Base-by-base conservation (phyloP, 129 eudicot species). In the Smallanthus sonchifolius region DNA sequence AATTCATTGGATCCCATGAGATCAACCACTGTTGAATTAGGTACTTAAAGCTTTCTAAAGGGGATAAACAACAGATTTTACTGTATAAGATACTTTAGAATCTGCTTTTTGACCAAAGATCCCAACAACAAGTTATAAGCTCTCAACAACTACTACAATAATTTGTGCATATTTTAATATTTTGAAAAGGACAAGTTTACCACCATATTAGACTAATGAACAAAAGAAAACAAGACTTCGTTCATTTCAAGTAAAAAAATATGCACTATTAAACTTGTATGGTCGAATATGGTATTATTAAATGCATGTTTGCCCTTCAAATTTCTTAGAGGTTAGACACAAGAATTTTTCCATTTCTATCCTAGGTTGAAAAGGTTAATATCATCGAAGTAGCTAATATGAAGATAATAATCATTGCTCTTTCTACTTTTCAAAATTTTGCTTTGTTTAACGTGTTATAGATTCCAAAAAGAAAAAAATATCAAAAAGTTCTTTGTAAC, bases 111-210 rank as follows among this genome's bases (percentile, higher is more conserved):
- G 69, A 72, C 69, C 14, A 70, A 72, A 72, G 74, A 79, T 79
- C 69, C 78, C 83, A 71, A 72, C 61, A 72, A 54, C 68, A 79
- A 79, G 61, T 42, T n/a, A n/a, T n/a, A n/a, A n/a, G n/a, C n/a
- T 72, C 77, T 20, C 61, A 48, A 64, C 42, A 79, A 42, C 78
- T 52, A 40, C 83, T 55, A 34, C 78, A 72, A 79, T 54, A 52
- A 65, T 72, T 42, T 72, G 52, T 44, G 40, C 55, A 52, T 71
- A 62, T 70, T 70, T 49, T 62, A 70, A 44, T 47, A 34, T 42
- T 73, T 51, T 42, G 83, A 79, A 79, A 79, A 65, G 37, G 83
- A 79, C 83, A 79, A 72, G 74, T 65, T 71, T 79, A 19, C 78
- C 60, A 79, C 67, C 77, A 52, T 8, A 51, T 71, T 39, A 71